phyloP scores from a whole-genome alignment of 371 early-diverging fungal genomes.

The Rhizopus arrhizus region DNA sequence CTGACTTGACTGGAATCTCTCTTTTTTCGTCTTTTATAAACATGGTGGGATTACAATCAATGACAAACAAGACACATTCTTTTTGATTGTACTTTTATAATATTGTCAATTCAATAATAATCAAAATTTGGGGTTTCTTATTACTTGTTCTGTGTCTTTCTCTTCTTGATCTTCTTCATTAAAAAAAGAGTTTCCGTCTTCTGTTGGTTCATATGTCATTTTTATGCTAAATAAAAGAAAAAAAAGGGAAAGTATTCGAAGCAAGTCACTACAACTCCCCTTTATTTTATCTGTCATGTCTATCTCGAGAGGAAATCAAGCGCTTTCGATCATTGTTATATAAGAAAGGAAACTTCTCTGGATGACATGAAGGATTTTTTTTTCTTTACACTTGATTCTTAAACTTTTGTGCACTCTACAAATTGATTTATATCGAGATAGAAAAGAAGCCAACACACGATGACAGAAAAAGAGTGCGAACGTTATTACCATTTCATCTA shows the following conservation, averaged over 20 bases:
- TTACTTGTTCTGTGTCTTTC: background rate
- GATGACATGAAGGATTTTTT: no score
- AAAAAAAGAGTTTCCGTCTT: background rate
- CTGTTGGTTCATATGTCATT: background rate
- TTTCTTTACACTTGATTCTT: no score
- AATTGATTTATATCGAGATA: no score
- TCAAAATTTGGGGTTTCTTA: background rate
- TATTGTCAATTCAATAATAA: background rate
- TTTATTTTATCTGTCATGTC: no score
- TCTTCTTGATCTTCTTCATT: background rate
- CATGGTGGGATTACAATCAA: slow-evolving; percentile 69
- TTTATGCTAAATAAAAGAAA: background rate
- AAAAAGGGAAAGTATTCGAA: background rate
- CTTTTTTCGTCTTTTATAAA: slow-evolving; percentile 42
- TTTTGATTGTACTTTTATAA: slow-evolving; percentile 20
- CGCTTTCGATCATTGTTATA: no score
- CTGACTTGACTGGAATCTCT: slow-evolving; percentile 50
- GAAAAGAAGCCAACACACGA: no score
- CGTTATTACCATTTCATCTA: no score
- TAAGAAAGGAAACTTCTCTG: no score
- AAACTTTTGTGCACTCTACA: no score
- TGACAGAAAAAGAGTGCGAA: no score
- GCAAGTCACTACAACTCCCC: no score
- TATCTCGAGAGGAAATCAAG: no score
- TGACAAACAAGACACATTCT: slow-evolving; percentile 66